A percentile compares a stretch with the other conserved stretches of the same genome.
Conservation (phyloP, 805 yeast species). For the Komagataella pastoris region DNA sequence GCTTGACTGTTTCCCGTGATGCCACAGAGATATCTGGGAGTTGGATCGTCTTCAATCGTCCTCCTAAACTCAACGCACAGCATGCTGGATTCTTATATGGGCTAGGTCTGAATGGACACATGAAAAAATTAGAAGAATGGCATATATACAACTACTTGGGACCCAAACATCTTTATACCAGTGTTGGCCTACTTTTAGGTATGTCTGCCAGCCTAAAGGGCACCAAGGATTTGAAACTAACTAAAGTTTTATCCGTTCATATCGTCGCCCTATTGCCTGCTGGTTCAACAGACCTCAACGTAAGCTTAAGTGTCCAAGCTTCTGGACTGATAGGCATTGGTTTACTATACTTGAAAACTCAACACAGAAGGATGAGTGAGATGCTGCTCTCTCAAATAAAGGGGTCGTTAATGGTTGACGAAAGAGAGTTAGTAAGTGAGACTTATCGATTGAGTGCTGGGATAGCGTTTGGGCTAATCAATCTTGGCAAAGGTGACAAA, state of each 20-base stretch:
- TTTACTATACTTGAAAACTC: constrained; percentile 60
- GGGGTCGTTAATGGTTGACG: constrained; percentile 32
- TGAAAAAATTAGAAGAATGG: constrained; percentile 83
- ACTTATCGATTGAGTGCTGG: constrained; percentile 85
- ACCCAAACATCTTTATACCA: constrained; percentile 73
- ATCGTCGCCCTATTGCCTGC: constrained; percentile 82
- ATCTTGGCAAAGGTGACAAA: constrained; percentile 62
- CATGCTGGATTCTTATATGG: constrained; percentile 96
- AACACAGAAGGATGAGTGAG: constrained; percentile 79
- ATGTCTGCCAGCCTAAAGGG: constrained; percentile 84
- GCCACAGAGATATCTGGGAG: constrained; percentile 69
- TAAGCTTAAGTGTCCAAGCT: constrained; percentile 70
- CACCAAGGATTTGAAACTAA: constrained; percentile 71
- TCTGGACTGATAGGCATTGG: constrained; percentile 92
- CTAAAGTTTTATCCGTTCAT: constrained; percentile 87
- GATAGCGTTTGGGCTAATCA: constrained; percentile 71
- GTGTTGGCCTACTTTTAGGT: constrained; percentile 81
- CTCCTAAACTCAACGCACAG: constrained; percentile 54
- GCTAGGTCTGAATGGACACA: constrained; percentile 82
- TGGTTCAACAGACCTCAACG: constrained; percentile 84
- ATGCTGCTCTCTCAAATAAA: constrained; percentile 54
- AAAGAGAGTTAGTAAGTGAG: constrained; percentile 49
- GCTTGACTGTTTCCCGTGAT: constrained; percentile 57
- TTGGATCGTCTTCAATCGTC: constrained; percentile 85
- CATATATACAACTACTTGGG: constrained; percentile 88